Evolutionary conservation across 2,329 filamentous ascomycete genomes (phyloP).

Genomic region (Dothideomycetidae sp.): DNA sequence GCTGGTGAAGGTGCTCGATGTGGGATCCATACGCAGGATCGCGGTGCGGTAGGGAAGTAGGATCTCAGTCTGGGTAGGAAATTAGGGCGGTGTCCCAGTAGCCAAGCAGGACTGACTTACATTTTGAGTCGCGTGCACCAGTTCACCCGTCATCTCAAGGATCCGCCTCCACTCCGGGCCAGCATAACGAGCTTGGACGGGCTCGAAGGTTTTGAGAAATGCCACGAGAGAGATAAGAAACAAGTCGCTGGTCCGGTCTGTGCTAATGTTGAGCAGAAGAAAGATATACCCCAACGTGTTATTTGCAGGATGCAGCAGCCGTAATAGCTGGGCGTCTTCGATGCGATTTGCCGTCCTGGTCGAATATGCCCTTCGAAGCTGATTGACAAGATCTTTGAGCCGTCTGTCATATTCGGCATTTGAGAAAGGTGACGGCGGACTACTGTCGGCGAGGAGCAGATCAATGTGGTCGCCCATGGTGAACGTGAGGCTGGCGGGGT

Average conservation of each 20-base stretch:
- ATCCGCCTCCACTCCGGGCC: slow-evolving; percentile 34
- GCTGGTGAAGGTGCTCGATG: slow-evolving; percentile 50
- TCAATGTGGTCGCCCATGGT: slow-evolving; percentile 7
- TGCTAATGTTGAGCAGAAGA: slow-evolving; percentile 32
- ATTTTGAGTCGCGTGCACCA: slow-evolving; percentile 1
- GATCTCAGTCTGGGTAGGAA: slow-evolving; percentile 7
- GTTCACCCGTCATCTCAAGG: slow-evolving; percentile 17
- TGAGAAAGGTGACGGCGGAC: neutral
- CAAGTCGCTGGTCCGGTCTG: slow-evolving; percentile 30
- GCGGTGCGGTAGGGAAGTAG: slow-evolving; percentile 33
- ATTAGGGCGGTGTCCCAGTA: neutral
- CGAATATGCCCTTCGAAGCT: slow-evolving; percentile 4
- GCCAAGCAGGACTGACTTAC: neutral
- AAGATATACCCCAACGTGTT: slow-evolving; percentile 48
- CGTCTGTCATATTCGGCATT: slow-evolving; percentile 2
- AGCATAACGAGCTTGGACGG: slow-evolving; percentile 40
- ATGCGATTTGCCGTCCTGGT: slow-evolving; percentile 6
- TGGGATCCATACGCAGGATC: slow-evolving; percentile 52
- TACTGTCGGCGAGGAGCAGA: neutral
- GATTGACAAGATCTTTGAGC: neutral
- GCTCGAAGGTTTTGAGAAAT: slow-evolving; percentile 38
- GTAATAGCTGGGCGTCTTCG: slow-evolving; percentile 3
- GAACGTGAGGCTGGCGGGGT: no score
- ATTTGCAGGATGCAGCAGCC: slow-evolving; percentile 38
- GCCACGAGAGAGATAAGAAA: slow-evolving; percentile 19